Evolutionary conservation across 2,329 filamentous ascomycete species (phyloP).

Genomic region (Arachnomyces sp.): DNA sequence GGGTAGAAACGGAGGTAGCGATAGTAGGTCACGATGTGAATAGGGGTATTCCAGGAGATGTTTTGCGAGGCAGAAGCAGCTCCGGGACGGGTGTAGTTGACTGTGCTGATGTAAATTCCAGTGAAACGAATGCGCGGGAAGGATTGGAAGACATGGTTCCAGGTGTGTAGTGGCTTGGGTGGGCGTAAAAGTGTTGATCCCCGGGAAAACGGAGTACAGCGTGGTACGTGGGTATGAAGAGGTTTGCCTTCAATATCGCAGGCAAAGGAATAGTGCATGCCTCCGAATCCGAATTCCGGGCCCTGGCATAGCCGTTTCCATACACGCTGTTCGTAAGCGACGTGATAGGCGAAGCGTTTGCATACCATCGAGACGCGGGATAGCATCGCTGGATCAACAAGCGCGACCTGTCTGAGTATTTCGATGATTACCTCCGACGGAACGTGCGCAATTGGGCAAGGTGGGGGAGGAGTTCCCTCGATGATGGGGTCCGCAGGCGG

Average conservation of each 20-base stretch:
- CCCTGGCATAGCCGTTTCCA: conserved; percentile 74
- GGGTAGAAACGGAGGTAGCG: conserved; percentile 93
- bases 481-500: conserved; percentile 59
- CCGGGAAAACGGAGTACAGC: conserved; percentile 31
- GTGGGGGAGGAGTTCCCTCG: conserved; percentile 63
- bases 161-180: conserved; percentile 42
- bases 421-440: conserved; percentile 81
- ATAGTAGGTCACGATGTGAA: conserved; percentile 97
- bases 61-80: conserved; percentile 59
- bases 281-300: conserved; percentile 65
- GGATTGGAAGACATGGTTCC: conserved; percentile 64
- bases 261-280: conserved; percentile 75
- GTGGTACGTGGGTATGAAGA: conserved; percentile 24
- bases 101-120: conserved; percentile 91
- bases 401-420: conserved; percentile 66
- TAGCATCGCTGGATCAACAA: conserved; percentile 69
- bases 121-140: conserved; percentile 88
- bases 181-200: conserved; percentile 22
- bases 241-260: conserved; percentile 48
- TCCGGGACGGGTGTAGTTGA: conserved; percentile 86
- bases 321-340: conserved; percentile 73
- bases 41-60: conserved; percentile 69
- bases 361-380: conserved; percentile 72
- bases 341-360: conserved; percentile 77
- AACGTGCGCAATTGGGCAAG: conserved; percentile 70